phyloP scores from a whole-genome alignment of 345 rosid genomes.

The Lepidium africanum region DNA sequence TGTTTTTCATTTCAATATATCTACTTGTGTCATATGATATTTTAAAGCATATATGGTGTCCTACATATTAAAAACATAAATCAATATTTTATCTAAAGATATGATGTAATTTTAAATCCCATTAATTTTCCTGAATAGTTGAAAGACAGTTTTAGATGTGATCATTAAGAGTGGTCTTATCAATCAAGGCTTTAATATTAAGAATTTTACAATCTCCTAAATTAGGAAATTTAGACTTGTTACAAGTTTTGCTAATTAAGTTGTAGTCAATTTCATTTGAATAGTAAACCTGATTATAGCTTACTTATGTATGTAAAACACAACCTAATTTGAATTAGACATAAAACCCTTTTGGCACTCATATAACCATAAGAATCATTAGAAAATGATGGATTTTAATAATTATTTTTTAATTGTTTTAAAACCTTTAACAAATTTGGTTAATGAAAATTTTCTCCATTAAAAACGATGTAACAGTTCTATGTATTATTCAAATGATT shows the following conservation, averaged over 20 bases:
- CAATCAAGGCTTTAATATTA: neutral
- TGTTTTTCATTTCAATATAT: neutral
- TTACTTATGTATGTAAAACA: neutral
- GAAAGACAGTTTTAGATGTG: constrained; percentile 2
- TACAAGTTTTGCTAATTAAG: neutral
- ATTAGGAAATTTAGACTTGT: neutral
- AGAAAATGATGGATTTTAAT: too few species aligned
- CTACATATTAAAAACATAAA: constrained; percentile 4
- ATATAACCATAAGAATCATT: too few species aligned
- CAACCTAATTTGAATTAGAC: neutral
- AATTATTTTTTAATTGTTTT: too few species aligned
- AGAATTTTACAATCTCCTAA: neutral
- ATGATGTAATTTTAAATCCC: constrained; percentile 2
- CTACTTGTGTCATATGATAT: neutral
- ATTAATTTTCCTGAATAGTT: neutral
- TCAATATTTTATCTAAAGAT: constrained; percentile 5
- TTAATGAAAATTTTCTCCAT: too few species aligned
- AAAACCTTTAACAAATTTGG: too few species aligned
- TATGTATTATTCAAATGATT: too few species aligned
- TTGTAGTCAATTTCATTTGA: neutral
- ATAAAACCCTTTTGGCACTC: too few species aligned
- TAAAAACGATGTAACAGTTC: too few species aligned
- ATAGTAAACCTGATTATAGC: too few species aligned
- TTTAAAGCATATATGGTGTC: neutral
- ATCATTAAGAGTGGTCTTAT: constrained; percentile 9